These are phyloP conservation scores for Geotrichum siamense DNA, from an alignment of 1,139 yeast genomes.

Conservation along the genomic window DNA sequence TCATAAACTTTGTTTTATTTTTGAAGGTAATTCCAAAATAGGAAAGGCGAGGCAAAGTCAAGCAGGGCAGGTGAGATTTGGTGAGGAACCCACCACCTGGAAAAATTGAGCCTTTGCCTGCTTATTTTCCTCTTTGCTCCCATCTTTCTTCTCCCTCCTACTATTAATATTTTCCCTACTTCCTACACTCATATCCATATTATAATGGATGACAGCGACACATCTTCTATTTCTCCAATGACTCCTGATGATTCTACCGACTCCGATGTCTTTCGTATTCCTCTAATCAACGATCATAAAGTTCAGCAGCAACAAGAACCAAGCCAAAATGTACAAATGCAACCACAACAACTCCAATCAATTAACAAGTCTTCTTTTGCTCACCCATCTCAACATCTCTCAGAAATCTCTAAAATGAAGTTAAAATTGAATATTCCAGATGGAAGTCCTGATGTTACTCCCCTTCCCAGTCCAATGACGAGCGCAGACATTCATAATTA, in stretches of 20 bases:
- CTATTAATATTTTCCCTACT: neutral
- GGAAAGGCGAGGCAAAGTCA: too few relatives aligned
- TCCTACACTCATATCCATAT: too few relatives aligned
- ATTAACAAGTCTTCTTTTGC: neutral
- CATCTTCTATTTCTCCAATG: conserved; percentile 1
- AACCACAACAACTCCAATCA: neutral
- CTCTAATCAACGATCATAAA: neutral
- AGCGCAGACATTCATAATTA: neutral
- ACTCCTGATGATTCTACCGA: conserved; percentile 6
- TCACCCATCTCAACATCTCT: neutral
- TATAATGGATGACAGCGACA: conserved; percentile 1
- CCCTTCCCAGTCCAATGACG: conserved; percentile 2
- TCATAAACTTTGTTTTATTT: too few relatives aligned
- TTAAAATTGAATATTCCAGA: conserved; percentile 1
- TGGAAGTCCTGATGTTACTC: conserved; percentile 3
- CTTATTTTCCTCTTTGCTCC: neutral
- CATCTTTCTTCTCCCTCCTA: neutral
- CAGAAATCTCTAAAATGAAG: conserved; percentile 1
- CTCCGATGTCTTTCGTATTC: neutral
- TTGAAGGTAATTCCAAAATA: too few relatives aligned
- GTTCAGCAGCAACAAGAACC: neutral
- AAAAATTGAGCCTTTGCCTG: too few relatives aligned
- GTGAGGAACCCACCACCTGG: too few relatives aligned
- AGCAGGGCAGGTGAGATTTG: too few relatives aligned
- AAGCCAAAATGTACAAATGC: too few relatives aligned